These are phyloP conservation scores for Mucor sp. DNA, from an alignment of 371 early-diverging fungal species.

Conservation along the genomic window DNA sequence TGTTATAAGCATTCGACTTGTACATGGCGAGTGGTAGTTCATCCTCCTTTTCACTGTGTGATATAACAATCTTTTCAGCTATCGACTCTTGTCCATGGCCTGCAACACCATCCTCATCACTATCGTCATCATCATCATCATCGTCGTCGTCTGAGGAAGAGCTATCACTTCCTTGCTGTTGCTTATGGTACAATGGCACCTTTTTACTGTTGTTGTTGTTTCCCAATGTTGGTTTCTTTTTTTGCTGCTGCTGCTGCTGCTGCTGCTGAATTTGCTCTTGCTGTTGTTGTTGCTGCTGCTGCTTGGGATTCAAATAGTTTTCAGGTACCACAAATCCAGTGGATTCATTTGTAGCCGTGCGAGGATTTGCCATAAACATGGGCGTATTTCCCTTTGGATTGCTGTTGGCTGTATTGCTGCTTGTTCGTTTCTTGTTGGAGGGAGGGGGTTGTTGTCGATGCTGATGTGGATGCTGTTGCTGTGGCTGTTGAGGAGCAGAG, in stretches of 20 bases:
- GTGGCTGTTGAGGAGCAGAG: not conserved
- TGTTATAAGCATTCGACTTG: conserved; percentile 8
- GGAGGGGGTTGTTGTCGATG: not conserved
- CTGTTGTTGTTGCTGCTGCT: not conserved
- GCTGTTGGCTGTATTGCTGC: conserved; percentile 1
- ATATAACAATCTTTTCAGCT: not conserved
- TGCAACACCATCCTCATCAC: conserved; percentile 23
- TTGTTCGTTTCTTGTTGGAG: conserved; percentile 10
- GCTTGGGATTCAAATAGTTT: conserved; percentile 32
- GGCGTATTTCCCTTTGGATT: conserved; percentile 8
- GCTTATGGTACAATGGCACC: not conserved
- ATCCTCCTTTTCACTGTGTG: conserved; percentile 30
- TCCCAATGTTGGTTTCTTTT: not conserved
- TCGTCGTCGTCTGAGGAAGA: conserved; percentile 23
- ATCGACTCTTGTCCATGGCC: not conserved
- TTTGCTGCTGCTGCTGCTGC: not conserved
- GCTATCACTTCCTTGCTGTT: conserved; percentile 13
- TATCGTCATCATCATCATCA: not conserved
- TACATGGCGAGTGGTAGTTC: conserved; percentile 33
- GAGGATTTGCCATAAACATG: conserved; percentile 10
- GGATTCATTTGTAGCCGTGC: conserved; percentile 11
- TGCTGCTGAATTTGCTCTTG: not conserved
- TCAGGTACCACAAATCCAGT: conserved; percentile 51
- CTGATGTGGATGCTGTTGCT: conserved; percentile 1
- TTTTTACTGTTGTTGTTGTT: not conserved